Evolutionary conservation across 2,329 filamentous ascomycete genomes (phyloP).

Genomic region (Cladosporium phlei): DNA sequence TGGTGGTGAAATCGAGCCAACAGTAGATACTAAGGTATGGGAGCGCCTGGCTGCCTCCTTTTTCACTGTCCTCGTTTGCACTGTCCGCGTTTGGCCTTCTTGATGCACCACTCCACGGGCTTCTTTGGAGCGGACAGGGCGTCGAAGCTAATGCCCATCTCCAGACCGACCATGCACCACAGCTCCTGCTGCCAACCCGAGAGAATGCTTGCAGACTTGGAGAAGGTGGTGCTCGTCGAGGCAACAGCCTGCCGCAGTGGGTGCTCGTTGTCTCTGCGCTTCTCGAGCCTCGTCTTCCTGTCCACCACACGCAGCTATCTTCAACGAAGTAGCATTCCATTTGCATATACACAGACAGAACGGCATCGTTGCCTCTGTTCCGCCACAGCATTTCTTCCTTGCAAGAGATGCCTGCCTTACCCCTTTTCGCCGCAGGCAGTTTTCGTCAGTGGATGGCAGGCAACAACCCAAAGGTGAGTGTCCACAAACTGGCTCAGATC

Average conservation of each 20-base stretch:
- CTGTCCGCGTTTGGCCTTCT: too few species aligned
- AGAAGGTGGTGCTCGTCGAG: slow-evolving; percentile 4
- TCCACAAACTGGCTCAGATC: too few species aligned
- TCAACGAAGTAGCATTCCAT: slow-evolving; percentile 5
- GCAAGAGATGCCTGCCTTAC: slow-evolving; percentile 3
- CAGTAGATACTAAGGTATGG: too few species aligned
- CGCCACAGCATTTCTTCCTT: not conserved
- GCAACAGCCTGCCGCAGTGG: slow-evolving; percentile 6
- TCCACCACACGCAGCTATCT: slow-evolving; percentile 3
- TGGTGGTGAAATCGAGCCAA: too few species aligned
- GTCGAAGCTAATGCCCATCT: too few species aligned
- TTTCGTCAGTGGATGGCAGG: slow-evolving; percentile 8
- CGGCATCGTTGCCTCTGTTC: slow-evolving; percentile 1
- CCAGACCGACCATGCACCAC: slow-evolving; percentile 6
- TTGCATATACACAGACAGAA: slow-evolving; percentile 10
- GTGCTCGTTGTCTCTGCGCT: not conserved
- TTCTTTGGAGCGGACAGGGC: too few species aligned
- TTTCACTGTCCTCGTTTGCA: too few species aligned
- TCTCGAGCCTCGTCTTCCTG: too few species aligned
- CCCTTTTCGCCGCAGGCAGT: slow-evolving; percentile 2
- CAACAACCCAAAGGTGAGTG: slow-evolving; percentile 2
- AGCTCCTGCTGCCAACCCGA: slow-evolving; percentile 1
- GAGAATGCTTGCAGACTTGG: slow-evolving; percentile 7
- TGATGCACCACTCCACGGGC: not conserved
- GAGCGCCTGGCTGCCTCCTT: too few species aligned